A percentile compares a stretch with the other conserved stretches of the same genome.
phyloP scores from a whole-genome alignment of 164 flowering plant species.

The Nymphaea colorata region DNA sequence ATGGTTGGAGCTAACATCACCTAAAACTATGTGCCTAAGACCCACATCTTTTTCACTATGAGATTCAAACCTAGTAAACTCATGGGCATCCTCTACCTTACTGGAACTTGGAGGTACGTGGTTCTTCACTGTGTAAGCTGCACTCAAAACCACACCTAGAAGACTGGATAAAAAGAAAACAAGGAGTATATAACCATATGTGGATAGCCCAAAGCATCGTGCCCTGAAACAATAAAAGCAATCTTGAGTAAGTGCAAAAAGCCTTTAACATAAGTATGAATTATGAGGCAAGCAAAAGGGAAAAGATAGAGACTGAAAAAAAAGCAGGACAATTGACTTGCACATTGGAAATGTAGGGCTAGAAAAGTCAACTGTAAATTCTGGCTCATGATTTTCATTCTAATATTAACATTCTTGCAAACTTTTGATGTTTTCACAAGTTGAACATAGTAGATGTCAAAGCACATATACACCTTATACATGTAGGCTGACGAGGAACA shows the following conservation, averaged over 20 bases:
- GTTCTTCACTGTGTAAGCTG: slow-evolving; percentile 16
- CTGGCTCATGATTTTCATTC: background rate
- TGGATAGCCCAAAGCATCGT: background rate
- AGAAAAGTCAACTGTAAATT: background rate
- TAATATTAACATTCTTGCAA: background rate
- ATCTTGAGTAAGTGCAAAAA: background rate
- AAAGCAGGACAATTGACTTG: background rate
- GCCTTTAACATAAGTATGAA: no score
- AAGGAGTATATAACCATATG: background rate
- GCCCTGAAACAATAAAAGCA: background rate
- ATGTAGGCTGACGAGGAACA: background rate
- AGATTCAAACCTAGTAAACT: slow-evolving; percentile 17
- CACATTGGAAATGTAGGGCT: background rate
- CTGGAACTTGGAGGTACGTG: slow-evolving; percentile 6
- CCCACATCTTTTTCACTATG: slow-evolving; percentile 9
- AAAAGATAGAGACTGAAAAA: background rate
- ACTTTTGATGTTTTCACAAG: background rate
- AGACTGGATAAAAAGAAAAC: background rate
- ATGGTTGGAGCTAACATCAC: slow-evolving; percentile 17
- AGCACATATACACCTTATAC: background rate
- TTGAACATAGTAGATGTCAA: no score
- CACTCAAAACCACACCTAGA: slow-evolving; percentile 16
- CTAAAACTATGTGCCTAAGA: slow-evolving; percentile 15
- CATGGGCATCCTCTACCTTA: slow-evolving; percentile 21
- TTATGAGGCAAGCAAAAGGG: background rate